Evolutionary conservation across 805 yeast species (phyloP).

Genomic region (Candida xyloterini): DNA sequence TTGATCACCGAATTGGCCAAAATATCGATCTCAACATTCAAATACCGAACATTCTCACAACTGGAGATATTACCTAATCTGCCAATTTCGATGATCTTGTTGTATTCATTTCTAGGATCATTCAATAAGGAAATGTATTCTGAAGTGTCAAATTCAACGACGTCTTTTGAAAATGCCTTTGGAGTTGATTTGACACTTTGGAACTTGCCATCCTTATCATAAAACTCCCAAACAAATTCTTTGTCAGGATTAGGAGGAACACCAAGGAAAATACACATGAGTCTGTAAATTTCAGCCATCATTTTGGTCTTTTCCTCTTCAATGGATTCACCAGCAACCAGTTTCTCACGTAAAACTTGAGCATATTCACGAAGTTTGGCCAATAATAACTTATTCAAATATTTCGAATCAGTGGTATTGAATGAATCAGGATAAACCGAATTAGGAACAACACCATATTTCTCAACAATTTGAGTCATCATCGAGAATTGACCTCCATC

Average conservation of each 20-base stretch:
- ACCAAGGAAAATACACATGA: conserved; percentile 68
- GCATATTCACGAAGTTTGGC: conserved; percentile 79
- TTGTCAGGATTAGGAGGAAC: conserved; percentile 74
- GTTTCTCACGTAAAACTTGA: conserved; percentile 53
- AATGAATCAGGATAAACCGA: conserved; percentile 66
- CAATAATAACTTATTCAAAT: conserved; percentile 59
- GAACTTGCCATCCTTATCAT: conserved; percentile 60
- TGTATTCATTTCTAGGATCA: conserved; percentile 76
- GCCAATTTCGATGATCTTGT: conserved; percentile 64
- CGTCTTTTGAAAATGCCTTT: conserved; percentile 53
- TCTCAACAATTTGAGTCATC: conserved; percentile 72
- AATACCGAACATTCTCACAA: conserved; percentile 67
- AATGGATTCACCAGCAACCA: conserved; percentile 40
- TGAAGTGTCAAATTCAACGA: conserved; percentile 50
- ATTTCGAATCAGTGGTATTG: conserved; percentile 49
- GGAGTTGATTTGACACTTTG: conserved; percentile 58
- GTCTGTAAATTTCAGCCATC: conserved; percentile 62
- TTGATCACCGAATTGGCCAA: conserved; percentile 61
- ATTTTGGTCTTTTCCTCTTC: conserved; percentile 34
- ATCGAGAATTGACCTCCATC: conserved; percentile 92
- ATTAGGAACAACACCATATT: conserved; percentile 80
- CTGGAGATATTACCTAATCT: conserved; percentile 70
- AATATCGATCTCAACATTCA: conserved; percentile 60
- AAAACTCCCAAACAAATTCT: conserved; percentile 68
- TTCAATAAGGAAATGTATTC: conserved; percentile 65